Evolutionary conservation across 2,329 filamentous ascomycete genomes (phyloP), one percentile per base, ranked within the genome.

Genomic region (Akanthomyces lecanii): DNA sequence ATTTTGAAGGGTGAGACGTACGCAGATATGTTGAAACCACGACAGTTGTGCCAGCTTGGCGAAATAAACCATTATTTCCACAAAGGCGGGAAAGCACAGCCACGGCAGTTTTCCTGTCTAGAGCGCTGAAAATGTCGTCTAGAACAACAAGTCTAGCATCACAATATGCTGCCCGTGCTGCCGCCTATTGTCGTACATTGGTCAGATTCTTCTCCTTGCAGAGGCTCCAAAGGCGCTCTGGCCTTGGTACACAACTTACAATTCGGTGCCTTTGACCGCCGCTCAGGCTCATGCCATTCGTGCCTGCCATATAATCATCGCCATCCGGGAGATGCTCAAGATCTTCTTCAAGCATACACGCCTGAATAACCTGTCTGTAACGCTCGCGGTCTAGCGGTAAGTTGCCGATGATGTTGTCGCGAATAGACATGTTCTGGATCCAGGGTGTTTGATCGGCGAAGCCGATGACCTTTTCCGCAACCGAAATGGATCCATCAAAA

Each of bases 191-290:
- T 36, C 8, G 33, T 36, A 36, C 33, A 36, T 36, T 36, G 2
- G 33, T 36, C 33, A 36, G 33, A 36, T 36, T 36, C 33, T 8
- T 36, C 2, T 7, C 33, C 7, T 10, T 7, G 8, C 10, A 36
- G 10, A 11, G 10, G 33, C 33, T 8, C 33, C 8, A 7, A 30
- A 30, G 8, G 33, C 33, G 33, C 33, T 36, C 33, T 36, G 33
- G 33, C 5, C 5, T 36, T 2, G 7, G 10, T 36, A 7, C 2
- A 2, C 33, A 11, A 36, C 33, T 36, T 36, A 36, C 59, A 30
- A 61, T 42, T 25, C 59, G 14, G 14, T 61, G 59, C 28, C 38
- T 47, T 10, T 61, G 59, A 1, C 59, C 59, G 12, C 59, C 59
- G 28, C 59, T 61, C 16, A 61, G 23, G 7, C 12, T 28, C 30